Evolutionary conservation across 1,284 basidiomycete species (phyloP).

Genomic region (Ganoderma meredithae): DNA sequence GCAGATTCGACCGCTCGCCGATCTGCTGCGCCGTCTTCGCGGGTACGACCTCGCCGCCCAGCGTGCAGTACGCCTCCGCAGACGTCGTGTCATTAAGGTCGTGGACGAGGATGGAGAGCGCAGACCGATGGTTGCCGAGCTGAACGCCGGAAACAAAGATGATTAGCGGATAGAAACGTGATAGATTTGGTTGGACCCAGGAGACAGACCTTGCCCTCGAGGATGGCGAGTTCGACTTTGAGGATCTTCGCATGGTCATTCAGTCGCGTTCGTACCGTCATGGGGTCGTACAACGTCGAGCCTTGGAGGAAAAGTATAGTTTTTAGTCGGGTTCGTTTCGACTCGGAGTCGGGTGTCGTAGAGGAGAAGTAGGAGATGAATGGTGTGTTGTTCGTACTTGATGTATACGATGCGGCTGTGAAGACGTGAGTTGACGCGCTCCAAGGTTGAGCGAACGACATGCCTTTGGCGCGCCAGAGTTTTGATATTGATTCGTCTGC

Average conservation of each 20-base stretch:
- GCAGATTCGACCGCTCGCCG: slow-evolving; percentile 59
- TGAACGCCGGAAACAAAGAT: slow-evolving; percentile 37
- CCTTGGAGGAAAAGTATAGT: slow-evolving; percentile 81
- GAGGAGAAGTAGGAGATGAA: slow-evolving; percentile 69
- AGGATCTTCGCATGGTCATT: slow-evolving; percentile 60
- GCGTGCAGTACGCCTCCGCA: slow-evolving; percentile 84
- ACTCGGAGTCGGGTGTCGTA: slow-evolving; percentile 77
- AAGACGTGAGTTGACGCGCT: slow-evolving; percentile 37
- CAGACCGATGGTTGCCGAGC: slow-evolving; percentile 71
- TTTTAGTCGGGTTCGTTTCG: slow-evolving; percentile 79
- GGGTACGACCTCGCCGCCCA: slow-evolving; percentile 75
- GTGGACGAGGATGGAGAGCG: slow-evolving; percentile 74
- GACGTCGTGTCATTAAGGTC: slow-evolving; percentile 76
- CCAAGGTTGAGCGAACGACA: not conserved
- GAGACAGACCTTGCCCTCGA: slow-evolving; percentile 78
- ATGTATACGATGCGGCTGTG: slow-evolving; percentile 53
- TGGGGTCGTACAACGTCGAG: slow-evolving; percentile 71
- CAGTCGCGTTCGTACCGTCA: slow-evolving; percentile 55
- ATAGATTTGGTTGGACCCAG: not conserved
- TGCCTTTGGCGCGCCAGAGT: slow-evolving; percentile 80
- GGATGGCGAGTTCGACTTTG: slow-evolving; percentile 77
- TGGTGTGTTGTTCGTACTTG: slow-evolving; percentile 65
- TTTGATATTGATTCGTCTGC: slow-evolving; percentile 59
- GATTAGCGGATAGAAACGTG: not conserved
- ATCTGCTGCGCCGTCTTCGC: slow-evolving; percentile 62